Conservation (phyloP, 2,329 filamentous ascomycete genomes). For the Pestalotiopsis sp. region DNA sequence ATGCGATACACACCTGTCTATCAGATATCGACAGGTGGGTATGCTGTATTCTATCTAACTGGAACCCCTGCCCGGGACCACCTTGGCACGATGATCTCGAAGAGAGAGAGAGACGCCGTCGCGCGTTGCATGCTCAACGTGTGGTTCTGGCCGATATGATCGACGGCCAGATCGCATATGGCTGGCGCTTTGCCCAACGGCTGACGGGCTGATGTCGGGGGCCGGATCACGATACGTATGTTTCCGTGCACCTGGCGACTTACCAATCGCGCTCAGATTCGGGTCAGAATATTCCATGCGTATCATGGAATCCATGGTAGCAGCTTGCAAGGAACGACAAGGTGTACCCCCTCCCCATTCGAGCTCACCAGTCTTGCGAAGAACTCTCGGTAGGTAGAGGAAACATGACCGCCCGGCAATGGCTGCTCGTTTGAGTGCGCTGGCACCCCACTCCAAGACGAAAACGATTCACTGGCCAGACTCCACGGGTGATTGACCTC, state of each 20-base stretch:
- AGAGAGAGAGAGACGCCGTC: background rate
- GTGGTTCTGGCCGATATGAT: background rate
- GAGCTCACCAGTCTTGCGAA: background rate
- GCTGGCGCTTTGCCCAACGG: background rate
- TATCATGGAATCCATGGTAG: background rate
- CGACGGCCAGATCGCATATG: slow-evolving; percentile 1
- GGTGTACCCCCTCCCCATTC: background rate
- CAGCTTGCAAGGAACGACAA: too few relatives aligned
- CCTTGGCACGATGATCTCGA: background rate
- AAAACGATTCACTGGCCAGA: background rate
- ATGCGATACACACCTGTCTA: background rate
- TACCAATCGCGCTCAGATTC: background rate
- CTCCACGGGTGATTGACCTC: too few relatives aligned
- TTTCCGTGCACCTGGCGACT: background rate
- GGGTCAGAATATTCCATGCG: background rate
- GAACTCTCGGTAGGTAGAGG: background rate
- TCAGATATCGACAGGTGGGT: background rate
- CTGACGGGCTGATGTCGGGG: background rate
- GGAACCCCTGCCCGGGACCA: background rate
- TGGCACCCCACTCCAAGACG: background rate
- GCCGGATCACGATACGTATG: background rate
- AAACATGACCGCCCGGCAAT: background rate
- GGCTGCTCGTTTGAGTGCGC: background rate
- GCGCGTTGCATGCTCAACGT: background rate
- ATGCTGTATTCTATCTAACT: background rate